Evolutionary conservation across 345 rosid species (phyloP).

Genomic region (Gossypium raimondii): DNA sequence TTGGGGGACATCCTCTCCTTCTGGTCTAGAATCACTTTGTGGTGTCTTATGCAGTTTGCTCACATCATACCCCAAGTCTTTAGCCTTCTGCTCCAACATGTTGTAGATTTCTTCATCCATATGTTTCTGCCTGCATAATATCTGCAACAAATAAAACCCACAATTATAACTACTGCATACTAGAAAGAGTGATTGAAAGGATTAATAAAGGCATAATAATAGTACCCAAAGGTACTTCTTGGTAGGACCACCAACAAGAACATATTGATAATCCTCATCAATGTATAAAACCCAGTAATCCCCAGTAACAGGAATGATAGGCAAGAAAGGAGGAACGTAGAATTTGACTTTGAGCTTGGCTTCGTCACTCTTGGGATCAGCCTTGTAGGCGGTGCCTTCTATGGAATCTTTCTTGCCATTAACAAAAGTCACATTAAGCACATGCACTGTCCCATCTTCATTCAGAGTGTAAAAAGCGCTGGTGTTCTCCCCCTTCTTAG

Average conservation of each 20-base stretch:
- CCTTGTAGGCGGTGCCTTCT: constrained; percentile 72
- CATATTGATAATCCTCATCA: constrained; percentile 62
- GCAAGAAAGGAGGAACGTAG: constrained; percentile 83
- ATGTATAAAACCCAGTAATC: constrained; percentile 78
- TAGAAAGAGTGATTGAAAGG: not conserved
- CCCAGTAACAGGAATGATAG: constrained; percentile 73
- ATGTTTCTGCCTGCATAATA: constrained; percentile 58
- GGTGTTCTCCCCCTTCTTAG: constrained; percentile 66
- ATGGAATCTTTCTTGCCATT: constrained; percentile 64
- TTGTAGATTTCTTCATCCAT: constrained; percentile 61
- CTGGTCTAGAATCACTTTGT: constrained; percentile 64
- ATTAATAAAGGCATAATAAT: constrained; percentile 6
- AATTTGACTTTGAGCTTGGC: constrained; percentile 94
- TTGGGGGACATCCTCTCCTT: constrained; percentile 36
- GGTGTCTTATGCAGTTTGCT: constrained; percentile 76
- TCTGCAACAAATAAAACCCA: constrained; percentile 26
- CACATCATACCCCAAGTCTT: constrained; percentile 63
- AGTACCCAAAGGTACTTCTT: constrained; percentile 78
- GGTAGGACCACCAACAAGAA: constrained; percentile 71
- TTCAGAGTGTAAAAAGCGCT: constrained; percentile 76
- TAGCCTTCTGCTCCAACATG: constrained; percentile 56
- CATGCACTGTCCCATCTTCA: constrained; percentile 71
- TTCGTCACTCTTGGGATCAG: constrained; percentile 72
- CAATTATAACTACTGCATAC: too few species aligned
- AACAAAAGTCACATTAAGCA: constrained; percentile 75